Base-by-base conservation (phyloP, 768 basidiomycete genomes). In the Brasilioporus rufonigricans region DNA sequence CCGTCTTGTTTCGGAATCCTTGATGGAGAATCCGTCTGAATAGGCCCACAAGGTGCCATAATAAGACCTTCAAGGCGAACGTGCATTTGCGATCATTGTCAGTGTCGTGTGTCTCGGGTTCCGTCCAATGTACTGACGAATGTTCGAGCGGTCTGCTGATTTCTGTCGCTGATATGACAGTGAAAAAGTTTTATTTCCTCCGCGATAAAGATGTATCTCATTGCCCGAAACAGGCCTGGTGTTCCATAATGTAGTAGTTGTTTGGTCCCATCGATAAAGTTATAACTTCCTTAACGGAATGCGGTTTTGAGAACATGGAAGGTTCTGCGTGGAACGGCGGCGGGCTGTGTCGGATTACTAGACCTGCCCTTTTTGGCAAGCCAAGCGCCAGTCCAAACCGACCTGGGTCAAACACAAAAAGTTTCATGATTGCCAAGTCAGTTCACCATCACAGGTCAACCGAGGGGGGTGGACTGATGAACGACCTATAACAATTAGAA, bases 221-320 rank as follows among this genome's bases (percentile, higher is more conserved):
- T 14, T 27, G 19, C 38, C 44, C 27, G 53, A 35, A 44, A 29
- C 48, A 45, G 52, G n/a, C 11, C 24, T 9, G 40, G 57, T n/a
- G 50, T 48, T 56, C 46, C 21, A 53, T 19, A n/a, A 33, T 21
- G 47, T 24, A 45, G 24, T 24, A 21, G 21, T 43, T 58, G 53
- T 67, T 65, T 67, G 62, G 65, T 53, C 49, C 56, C 64, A 56
- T 66, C 61, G 55, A 45, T 32, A 48, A 13, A 58, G 61, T 61
- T 64, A 57, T 64, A 39, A 14, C 60, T 51, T 51, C 35, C 10
- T 50, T 44, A 23, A 39, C 38, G 19, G 11, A 27, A 23, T 18
- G 27, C 19, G 14, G 35, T 44, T 29, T 53, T 36, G 48, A 50
- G 44, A 52, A 44, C 38, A 49, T 58, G 56, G 65, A 68, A 66